A percentile compares a stretch with the other conserved stretches of the same genome.
Conservation (phyloP, 1,139 yeast genomes). For the Sugiyamaella pinicola region DNA sequence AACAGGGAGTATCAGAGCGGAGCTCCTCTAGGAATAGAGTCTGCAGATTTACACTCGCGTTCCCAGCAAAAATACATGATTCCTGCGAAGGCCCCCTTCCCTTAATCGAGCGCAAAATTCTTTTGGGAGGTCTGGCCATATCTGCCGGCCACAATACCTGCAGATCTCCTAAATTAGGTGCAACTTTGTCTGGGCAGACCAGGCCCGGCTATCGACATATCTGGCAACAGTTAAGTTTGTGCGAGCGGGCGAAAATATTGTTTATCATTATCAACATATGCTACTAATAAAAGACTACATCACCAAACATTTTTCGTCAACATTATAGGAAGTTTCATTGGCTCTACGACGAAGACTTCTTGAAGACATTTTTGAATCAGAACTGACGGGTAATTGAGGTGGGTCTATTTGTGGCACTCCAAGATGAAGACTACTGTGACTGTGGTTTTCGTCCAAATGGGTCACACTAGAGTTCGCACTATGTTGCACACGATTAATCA, state of each 20-base stretch:
- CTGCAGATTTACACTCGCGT: neutral
- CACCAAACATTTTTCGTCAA: conserved; percentile 22
- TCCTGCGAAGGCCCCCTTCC: too few relatives aligned
- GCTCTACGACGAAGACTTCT: conserved; percentile 18
- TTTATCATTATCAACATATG: neutral
- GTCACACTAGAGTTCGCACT: neutral
- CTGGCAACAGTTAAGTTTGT: too few relatives aligned
- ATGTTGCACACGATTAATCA: neutral
- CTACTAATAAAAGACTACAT: conserved; percentile 6
- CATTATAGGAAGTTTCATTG: conserved; percentile 17
- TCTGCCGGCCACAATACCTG: too few relatives aligned
- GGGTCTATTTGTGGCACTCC: neutral
- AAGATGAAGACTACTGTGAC: neutral
- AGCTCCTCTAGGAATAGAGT: neutral
- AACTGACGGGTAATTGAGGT: neutral
- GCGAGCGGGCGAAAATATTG: too few relatives aligned
- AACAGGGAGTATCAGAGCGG: neutral
- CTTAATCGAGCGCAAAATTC: too few relatives aligned
- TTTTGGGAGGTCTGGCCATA: too few relatives aligned
- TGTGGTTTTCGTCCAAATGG: neutral
- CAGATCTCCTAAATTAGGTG: too few relatives aligned
- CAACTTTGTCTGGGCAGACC: too few relatives aligned
- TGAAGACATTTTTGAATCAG: conserved; percentile 4
- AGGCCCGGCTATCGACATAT: too few relatives aligned
- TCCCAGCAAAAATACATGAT: too few relatives aligned